Base-by-base conservation (phyloP, 2,329 filamentous ascomycete genomes). In the Pseudohalonectria lignicola region DNA sequence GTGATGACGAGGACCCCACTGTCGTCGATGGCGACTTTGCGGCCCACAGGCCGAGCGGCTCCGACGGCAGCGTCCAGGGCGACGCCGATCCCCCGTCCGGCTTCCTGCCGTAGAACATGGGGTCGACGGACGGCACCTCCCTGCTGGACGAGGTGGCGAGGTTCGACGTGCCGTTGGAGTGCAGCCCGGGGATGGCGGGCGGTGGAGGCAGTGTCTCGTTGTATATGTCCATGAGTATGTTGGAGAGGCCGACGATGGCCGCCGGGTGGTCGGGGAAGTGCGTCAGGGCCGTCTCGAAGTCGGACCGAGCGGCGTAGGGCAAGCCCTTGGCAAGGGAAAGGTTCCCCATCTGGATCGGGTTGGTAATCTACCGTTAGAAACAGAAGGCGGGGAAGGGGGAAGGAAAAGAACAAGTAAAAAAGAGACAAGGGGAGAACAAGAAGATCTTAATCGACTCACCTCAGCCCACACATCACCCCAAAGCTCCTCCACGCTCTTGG, bases 221-320 rank as follows among this genome's bases (percentile, higher is more conserved):
- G 60, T 90, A 94, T 16, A 93, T 78, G 51, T 95, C 87, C 35
- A 96, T 71, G 6, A 98, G 69, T 28, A 96, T 79, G 48, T 84
- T 83, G 15, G 86, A 86, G 17, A 98, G 64, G 1, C 83, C 85
- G 26, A 95, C 76, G 18, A 83, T 93, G 23, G 85, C 86, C 12
- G 69, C 68, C 0, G 84, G 71, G 48, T 98, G 90, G 52, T 96
- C 78, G 1, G 82, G 78, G 44, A 76, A 83, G 53, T 87, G 79
- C 18, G 79, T 76, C 15, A 98, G 64, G 12, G 88, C 86, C 41
- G 80, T 74, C 57, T 98, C 92, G 50, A 90, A 95, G 45, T 83
- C 70, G 18, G 74, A 67, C 12, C 86, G 76, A 4, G 88, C 88
- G 38, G 75, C 65, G 46, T 86, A 80, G 2, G 79, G 76, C 2